Base-by-base conservation (phyloP, 2,329 filamentous ascomycete genomes). In the Ceratocystis cubensis region DNA sequence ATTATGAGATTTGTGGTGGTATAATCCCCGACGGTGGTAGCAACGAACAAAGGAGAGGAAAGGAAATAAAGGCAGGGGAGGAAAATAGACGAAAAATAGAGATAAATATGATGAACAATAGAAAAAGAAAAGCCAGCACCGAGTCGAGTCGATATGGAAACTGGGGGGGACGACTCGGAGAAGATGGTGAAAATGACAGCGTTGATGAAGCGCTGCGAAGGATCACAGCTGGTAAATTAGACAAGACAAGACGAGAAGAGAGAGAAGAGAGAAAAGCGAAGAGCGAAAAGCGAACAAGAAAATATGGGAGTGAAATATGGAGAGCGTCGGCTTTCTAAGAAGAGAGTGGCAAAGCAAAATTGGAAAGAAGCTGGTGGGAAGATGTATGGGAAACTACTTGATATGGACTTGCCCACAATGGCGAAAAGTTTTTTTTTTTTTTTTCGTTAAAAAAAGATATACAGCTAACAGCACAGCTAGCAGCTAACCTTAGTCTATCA, bases 161-260 rank as follows among this genome's bases (percentile, higher is more conserved):
- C 53, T 59, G 53, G 53, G 53, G 53, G 37, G 37, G 8, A 41
- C 37, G 37, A 41, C 53, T 59, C 28, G 53, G 53, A n/a, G 53
- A 33, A 59, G 28, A 59, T 59, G 53, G 30, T 59, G 53, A 59
- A 28, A 7, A 30, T 59, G 22, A 33, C 53, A 57, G 53, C 53
- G 53, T 57, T 57, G 53, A 57, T 57, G 53, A 33, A 59, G 53
- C 53, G n/a, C 53, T n/a, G 53, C 17, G 53, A 59, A 59, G 28
- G 53, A 59, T 59, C 53, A 33, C 53, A 59, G 53, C 53, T 59
- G 53, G 53, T 37, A 59, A 59, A 59, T 59, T 59, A 59, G 28
- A 59, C 53, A 59, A 30, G 33, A 8, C 20, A 20, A 53, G 48
- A 53, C 20, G 25, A 53, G 20, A 25, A 25, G 48, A 53, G 22